These are phyloP conservation scores for Litchi chinensis DNA, from an alignment of 345 rosid species.

Conservation along the genomic window DNA sequence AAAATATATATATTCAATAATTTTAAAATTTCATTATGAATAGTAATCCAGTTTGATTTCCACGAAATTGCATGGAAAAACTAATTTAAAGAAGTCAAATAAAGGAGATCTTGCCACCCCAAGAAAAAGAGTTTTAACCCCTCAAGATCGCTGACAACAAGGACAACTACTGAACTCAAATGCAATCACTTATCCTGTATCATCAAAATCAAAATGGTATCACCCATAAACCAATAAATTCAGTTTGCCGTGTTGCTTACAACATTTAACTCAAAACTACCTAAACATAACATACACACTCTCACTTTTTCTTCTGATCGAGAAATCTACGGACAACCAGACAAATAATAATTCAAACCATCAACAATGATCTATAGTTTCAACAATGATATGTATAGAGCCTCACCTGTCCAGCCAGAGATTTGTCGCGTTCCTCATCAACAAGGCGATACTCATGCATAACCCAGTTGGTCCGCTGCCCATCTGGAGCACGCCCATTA, in stretches of 20 bases:
- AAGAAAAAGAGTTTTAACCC: background rate
- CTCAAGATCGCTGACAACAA: background rate
- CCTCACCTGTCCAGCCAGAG: slow-evolving; percentile 51
- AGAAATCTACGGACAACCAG: background rate
- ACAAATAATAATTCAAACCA: slow-evolving; percentile 2
- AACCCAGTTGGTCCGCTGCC: slow-evolving; percentile 73
- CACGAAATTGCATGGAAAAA: slow-evolving; percentile 6
- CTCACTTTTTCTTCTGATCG: background rate
- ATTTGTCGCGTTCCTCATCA: slow-evolving; percentile 50
- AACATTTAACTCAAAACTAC: background rate
- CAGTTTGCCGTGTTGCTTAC: background rate
- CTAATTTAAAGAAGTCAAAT: background rate
- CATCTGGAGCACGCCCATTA: slow-evolving; percentile 63
- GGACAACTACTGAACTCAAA: slow-evolving; percentile 1
- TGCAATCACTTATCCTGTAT: background rate
- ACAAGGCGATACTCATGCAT: slow-evolving; percentile 79
- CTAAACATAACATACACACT: background rate
- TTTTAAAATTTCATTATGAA: slow-evolving; percentile 17
- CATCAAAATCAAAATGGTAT: slow-evolving; percentile 12
- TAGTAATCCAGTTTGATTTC: background rate
- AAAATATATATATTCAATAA: background rate
- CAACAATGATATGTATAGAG: slow-evolving; percentile 7
- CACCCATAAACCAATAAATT: background rate
- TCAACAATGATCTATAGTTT: background rate
- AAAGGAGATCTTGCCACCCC: background rate